Percentiles rank a stretch among this genome's conserved stretches.
Conservation (phyloP, 805 yeast species). For the Debaryomyces hansenii region DNA sequence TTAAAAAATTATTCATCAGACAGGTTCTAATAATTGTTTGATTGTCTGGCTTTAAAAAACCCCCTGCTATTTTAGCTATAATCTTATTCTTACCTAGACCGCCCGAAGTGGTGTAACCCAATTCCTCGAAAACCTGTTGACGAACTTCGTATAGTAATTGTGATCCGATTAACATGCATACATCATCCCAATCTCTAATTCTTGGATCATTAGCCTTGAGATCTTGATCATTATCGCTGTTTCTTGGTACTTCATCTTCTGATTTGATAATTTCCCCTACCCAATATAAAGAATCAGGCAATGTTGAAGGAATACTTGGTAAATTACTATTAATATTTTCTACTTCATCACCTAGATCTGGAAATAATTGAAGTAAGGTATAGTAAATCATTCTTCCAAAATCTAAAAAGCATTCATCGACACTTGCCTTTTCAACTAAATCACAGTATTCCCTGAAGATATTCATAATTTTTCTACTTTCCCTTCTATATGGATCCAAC, state of each 20-base stretch:
- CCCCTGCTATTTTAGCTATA: conserved; percentile 85
- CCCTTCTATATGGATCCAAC: conserved; percentile 87
- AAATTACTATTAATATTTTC: conserved; percentile 24
- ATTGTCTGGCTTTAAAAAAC: conserved; percentile 77
- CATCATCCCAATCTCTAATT: conserved; percentile 71
- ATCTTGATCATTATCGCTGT: neutral
- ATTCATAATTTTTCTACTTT: conserved; percentile 73
- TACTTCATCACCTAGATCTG: conserved; percentile 32
- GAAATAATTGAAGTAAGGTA: conserved; percentile 45
- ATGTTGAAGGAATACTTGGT: conserved; percentile 44
- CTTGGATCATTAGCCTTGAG: neutral
- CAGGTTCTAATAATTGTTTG: conserved; percentile 70
- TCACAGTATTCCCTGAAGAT: conserved; percentile 64
- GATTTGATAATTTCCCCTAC: conserved; percentile 25
- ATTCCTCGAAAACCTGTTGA: conserved; percentile 44
- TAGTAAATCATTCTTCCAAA: conserved; percentile 64
- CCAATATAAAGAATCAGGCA: conserved; percentile 35
- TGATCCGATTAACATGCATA: conserved; percentile 67
- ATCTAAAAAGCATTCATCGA: conserved; percentile 90
- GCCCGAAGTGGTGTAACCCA: conserved; percentile 87
- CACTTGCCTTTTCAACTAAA: conserved; percentile 87
- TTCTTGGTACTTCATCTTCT: conserved; percentile 11
- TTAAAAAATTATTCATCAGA: conserved; percentile 53
- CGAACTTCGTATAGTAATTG: conserved; percentile 57
- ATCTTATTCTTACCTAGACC: conserved; percentile 79